Evolutionary conservation across 331 rosid species (phyloP).

Genomic region (Rosa hybrid): DNA sequence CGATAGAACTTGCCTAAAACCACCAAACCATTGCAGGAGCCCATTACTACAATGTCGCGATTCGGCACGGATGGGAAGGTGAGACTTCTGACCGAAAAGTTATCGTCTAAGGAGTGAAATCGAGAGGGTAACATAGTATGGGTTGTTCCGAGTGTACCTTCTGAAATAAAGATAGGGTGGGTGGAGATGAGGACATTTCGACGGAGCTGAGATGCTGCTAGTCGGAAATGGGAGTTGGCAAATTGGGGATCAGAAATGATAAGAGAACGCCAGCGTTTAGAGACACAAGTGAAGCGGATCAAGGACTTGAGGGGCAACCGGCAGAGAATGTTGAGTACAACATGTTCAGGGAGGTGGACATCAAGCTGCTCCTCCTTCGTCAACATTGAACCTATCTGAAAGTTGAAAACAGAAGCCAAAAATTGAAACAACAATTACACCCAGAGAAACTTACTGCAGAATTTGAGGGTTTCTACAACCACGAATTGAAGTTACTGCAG

Average conservation of each 20-base stretch:
- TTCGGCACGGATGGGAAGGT: neutral
- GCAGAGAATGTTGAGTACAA: neutral
- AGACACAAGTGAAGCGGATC: conserved; percentile 3
- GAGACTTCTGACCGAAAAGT: neutral
- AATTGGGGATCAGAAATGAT: neutral
- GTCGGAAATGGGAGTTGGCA: neutral
- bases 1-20: neutral
- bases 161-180: neutral
- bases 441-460: too few relatives aligned
- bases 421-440: too few relatives aligned
- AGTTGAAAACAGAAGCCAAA: neutral
- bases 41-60: neutral
- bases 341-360: neutral
- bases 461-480: too few relatives aligned
- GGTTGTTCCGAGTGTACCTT: too few relatives aligned
- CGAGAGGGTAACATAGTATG: neutral
- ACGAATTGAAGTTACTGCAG: too few relatives aligned
- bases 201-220: neutral
- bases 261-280: neutral
- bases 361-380: neutral
- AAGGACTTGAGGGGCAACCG: neutral
- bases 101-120: neutral
- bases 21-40: conserved; percentile 4
- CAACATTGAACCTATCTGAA: neutral
- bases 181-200: neutral